Conservation (phyloP, 805 yeast species). For the Alloascoidea hylecoeti region DNA sequence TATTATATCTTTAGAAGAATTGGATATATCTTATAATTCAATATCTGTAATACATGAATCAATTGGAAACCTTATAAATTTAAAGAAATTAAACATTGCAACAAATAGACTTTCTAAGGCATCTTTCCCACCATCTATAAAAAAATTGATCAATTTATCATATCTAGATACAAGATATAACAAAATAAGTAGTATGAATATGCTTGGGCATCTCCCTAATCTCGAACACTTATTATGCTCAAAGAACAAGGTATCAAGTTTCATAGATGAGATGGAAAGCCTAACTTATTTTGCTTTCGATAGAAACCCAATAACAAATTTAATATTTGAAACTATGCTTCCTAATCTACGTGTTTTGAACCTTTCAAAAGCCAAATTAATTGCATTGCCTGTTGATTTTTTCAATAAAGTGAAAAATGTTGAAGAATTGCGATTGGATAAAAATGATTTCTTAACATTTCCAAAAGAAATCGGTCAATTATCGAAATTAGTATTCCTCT, state of each 20-base stretch:
- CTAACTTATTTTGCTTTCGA: slow-evolving; percentile 61
- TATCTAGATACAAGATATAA: slow-evolving; percentile 73
- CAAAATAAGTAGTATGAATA: slow-evolving; percentile 32
- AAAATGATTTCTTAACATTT: slow-evolving; percentile 65
- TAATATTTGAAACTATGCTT: slow-evolving; percentile 38
- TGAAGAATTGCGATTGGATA: slow-evolving; percentile 63
- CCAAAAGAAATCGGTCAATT: slow-evolving; percentile 58
- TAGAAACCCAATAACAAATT: slow-evolving; percentile 71
- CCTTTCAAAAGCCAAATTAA: slow-evolving; percentile 68
- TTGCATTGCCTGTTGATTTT: slow-evolving; percentile 55
- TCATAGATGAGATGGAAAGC: slow-evolving; percentile 46
- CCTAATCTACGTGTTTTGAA: slow-evolving; percentile 56
- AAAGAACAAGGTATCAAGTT: slow-evolving; percentile 61
- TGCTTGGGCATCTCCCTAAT: slow-evolving; percentile 39
- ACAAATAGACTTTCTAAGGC: slow-evolving; percentile 51
- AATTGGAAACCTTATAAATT: slow-evolving; percentile 39
- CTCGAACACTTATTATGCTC: slow-evolving; percentile 63
- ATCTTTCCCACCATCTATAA: slow-evolving; percentile 37
- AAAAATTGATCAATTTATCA: slow-evolving; percentile 39
- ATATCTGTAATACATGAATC: slow-evolving; percentile 41
- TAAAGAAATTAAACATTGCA: slow-evolving; percentile 62
- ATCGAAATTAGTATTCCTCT: slow-evolving; percentile 45
- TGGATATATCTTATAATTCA: slow-evolving; percentile 73
- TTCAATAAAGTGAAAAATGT: slow-evolving; percentile 47
- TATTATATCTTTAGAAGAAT: slow-evolving; percentile 28